Percentiles rank a stretch among this genome's conserved stretches.
phyloP scores from a whole-genome alignment of 495 filamentous ascomycete species.

The Sporormia fimetaria region DNA sequence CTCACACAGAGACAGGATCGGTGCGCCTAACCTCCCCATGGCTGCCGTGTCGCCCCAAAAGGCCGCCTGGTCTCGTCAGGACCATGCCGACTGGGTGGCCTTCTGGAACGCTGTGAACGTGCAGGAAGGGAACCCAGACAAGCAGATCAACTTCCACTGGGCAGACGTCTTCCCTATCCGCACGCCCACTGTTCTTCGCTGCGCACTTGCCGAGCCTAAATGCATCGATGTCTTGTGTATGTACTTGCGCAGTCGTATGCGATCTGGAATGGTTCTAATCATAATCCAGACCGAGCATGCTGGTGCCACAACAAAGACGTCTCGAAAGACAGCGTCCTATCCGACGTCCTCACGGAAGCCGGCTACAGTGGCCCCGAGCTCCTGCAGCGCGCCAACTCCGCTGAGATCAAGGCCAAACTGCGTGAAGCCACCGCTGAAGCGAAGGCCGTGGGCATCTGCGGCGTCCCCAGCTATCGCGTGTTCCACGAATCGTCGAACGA shows the following conservation, averaged over 20 bases:
- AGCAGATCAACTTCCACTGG: constrained; percentile 20
- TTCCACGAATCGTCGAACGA: constrained; percentile 1
- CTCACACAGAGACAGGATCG: constrained; percentile 20
- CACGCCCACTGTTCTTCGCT: constrained; percentile 15
- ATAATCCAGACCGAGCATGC: constrained; percentile 18
- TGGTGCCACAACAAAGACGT: constrained; percentile 19
- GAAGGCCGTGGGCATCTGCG: constrained; percentile 19
- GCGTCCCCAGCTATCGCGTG: constrained; percentile 23
- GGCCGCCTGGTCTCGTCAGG: constrained; percentile 9
- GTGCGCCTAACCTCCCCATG: constrained; percentile 19
- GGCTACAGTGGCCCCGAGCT: constrained; percentile 14
- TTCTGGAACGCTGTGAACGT: constrained; percentile 20
- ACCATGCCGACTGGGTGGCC: constrained; percentile 18
- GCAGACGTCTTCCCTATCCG: constrained; percentile 20
- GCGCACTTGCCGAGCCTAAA: constrained; percentile 9
- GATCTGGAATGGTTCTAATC: too few species aligned
- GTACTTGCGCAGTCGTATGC: too few species aligned
- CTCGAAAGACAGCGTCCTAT: constrained; percentile 7
- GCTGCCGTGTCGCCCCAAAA: constrained; percentile 12
- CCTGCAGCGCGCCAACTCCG: constrained; percentile 6
- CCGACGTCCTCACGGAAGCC: constrained; percentile 7
- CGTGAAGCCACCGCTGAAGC: constrained; percentile 16
- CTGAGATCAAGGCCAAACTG: constrained; percentile 13
- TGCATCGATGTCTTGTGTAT: constrained; percentile 11
- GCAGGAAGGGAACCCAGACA: constrained; percentile 17